Evolutionary conservation across 2,329 filamentous ascomycete species (phyloP).

Genomic region (Penicillium sumatraense): DNA sequence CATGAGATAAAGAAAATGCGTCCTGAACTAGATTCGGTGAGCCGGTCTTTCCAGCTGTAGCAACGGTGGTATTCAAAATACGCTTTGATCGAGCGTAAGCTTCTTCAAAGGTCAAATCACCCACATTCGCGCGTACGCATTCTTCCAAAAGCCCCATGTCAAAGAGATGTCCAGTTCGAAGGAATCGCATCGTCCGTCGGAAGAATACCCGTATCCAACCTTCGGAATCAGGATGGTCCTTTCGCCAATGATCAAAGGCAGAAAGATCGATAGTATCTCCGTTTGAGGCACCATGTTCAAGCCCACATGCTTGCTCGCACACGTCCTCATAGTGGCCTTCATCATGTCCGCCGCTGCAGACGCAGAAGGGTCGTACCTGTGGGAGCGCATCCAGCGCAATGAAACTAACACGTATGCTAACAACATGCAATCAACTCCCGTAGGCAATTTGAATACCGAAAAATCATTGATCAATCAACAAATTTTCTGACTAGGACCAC

Average conservation of each 20-base stretch:
- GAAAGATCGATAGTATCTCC: constrained; percentile 82
- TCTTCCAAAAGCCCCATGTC: constrained; percentile 82
- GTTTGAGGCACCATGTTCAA: constrained; percentile 52
- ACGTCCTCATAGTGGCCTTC: not conserved
- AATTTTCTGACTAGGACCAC: too few relatives aligned
- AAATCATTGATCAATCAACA: too few relatives aligned
- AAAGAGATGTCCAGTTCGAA: constrained; percentile 78
- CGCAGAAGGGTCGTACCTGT: not conserved
- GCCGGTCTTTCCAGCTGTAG: constrained; percentile 72
- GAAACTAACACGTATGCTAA: not conserved
- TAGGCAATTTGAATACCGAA: too few relatives aligned
- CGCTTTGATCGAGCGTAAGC: constrained; percentile 84
- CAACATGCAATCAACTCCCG: too few relatives aligned
- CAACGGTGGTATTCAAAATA: constrained; percentile 89
- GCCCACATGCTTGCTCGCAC: not conserved
- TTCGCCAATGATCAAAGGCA: constrained; percentile 65
- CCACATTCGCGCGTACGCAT: constrained; percentile 82
- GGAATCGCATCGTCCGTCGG: constrained; percentile 70
- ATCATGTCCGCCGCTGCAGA: not conserved
- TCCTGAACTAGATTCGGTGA: constrained; percentile 68
- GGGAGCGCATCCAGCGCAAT: not conserved
- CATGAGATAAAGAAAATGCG: not conserved
- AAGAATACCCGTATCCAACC: constrained; percentile 62
- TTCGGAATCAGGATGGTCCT: constrained; percentile 30
- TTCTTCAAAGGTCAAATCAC: constrained; percentile 90